Percentiles rank a stretch among this genome's conserved stretches.
Conservation (phyloP, 768 basidiomycete species). For the Boletus eberwhitei region DNA sequence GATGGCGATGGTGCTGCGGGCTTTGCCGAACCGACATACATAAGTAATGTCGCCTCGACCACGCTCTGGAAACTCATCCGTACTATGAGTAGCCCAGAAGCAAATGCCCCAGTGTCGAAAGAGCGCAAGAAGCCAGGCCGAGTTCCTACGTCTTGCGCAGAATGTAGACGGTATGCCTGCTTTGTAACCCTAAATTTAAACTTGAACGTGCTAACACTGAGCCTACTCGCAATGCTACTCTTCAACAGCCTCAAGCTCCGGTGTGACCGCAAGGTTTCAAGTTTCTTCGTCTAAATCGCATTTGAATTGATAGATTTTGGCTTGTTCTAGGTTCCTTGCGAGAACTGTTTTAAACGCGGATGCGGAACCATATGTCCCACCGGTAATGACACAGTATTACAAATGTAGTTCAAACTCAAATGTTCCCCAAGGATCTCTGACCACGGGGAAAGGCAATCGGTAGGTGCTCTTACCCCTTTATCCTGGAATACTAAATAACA, state of each 20-base stretch:
- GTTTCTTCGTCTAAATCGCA: background rate
- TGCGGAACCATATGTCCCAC: slow-evolving; percentile 77
- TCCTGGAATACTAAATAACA: background rate
- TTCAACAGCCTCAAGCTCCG: slow-evolving; percentile 53
- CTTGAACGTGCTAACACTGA: background rate
- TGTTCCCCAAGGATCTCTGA: slow-evolving; percentile 42
- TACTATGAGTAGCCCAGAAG: slow-evolving; percentile 9
- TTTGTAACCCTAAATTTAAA: background rate
- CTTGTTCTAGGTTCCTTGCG: slow-evolving; percentile 61
- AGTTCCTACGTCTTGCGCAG: slow-evolving; percentile 42
- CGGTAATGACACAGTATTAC: slow-evolving; percentile 37
- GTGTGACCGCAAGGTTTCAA: slow-evolving; percentile 56
- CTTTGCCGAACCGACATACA: slow-evolving; percentile 6
- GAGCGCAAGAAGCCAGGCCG: slow-evolving; percentile 48
- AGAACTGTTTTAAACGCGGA: slow-evolving; percentile 72
- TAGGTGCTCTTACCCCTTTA: slow-evolving; percentile 12
- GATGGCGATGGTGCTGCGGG: background rate
- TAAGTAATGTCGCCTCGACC: background rate
- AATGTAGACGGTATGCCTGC: slow-evolving; percentile 35
- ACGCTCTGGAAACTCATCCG: background rate
- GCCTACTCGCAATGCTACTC: background rate
- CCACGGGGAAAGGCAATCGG: slow-evolving; percentile 61
- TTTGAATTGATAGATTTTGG: slow-evolving; percentile 12
- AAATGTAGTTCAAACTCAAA: slow-evolving; percentile 3
- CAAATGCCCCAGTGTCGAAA: slow-evolving; percentile 20